Evolutionary conservation across 345 rosid species (phyloP).

Genomic region (Gossypium stocksii): DNA sequence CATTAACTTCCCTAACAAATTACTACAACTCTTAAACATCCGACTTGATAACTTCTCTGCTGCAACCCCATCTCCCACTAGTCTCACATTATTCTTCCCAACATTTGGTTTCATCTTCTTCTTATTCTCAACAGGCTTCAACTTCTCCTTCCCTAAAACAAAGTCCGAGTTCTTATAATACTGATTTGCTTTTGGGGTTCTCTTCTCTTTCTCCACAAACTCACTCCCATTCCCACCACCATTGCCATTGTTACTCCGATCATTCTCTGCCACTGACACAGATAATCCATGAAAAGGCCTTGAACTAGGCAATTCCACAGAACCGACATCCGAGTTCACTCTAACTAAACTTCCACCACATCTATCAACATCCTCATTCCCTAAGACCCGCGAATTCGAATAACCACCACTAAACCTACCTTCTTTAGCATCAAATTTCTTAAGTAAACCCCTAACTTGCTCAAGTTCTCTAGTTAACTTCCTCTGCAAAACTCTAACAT

Average conservation of each 20-base stretch:
- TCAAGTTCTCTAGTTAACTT: constrained; percentile 55
- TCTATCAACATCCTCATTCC: constrained; percentile 16
- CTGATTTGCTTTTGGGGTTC: constrained; percentile 28
- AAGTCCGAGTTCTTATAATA: constrained; percentile 23
- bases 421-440: constrained; percentile 41
- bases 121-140: constrained; percentile 25
- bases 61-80: constrained; percentile 19
- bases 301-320: constrained; percentile 32
- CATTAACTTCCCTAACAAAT: constrained; percentile 64
- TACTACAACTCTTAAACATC: constrained; percentile 49
- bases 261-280: constrained; percentile 27
- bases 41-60: constrained; percentile 37
- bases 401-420: constrained; percentile 13
- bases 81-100: constrained; percentile 26
- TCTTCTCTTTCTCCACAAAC: constrained; percentile 30
- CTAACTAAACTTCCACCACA: constrained; percentile 30
- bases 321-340: constrained; percentile 48
- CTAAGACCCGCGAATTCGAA: constrained; percentile 16
- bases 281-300: constrained; percentile 19
- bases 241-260: constrained; percentile 15
- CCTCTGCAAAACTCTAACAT: constrained; percentile 41
- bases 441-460: constrained; percentile 41
- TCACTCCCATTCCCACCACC: constrained; percentile 8
- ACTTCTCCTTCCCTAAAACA: constrained; percentile 25
- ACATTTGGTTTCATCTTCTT: constrained; percentile 39